Base-by-base conservation (phyloP, 2,329 filamentous ascomycete genomes). In the Aquanectria penicillioides region DNA sequence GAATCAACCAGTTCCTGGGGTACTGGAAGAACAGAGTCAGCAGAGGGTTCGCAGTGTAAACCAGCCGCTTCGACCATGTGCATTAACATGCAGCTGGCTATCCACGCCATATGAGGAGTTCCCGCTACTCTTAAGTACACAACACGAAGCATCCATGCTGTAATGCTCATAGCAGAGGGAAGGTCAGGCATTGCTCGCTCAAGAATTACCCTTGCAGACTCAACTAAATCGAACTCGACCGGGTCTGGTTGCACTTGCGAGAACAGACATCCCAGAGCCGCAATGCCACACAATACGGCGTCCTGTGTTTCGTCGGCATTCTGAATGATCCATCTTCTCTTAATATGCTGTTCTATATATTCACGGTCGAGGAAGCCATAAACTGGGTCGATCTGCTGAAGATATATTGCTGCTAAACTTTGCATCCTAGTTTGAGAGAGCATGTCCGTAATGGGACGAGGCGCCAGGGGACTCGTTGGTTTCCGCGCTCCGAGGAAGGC, bases 61-160 rank as follows among this genome's bases (percentile, higher is more conserved):
- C 80, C 79, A 2, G 81, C 79, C 3, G 84, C 83, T 65, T 87
- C 85, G 2, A 85, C 74, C 46, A 86, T 76, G 62, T 87, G 85
- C 82, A 87, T 85, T 17, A 84, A 70, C 1, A 79, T 81, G 58
- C 81, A 86, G 61, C 81, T 86, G 0, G 84, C 83, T 73, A 86
- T 83, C 84, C 83, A 86, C 3, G 82, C 78, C 1, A 78, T 77
- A 57, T 87, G 81, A 2, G 83, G 83, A 3, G 81, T 78, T 3
- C 79, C 81, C 0, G 83, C 83, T 41, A 83, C 77, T 10, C 85
- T 77, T 8, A 87, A 72, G 57, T 86, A 86, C 0, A 82, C 73
- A 0, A 80, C 78, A 6, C 84, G 80, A 5, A 87, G 77, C 0
- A 85, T 69, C 84, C 84, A 87, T 0, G 75, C 81, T 0, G 78